These are phyloP conservation scores for Paulownia fortunei DNA, from an alignment of 257 asterid species.

Conservation along the genomic window DNA sequence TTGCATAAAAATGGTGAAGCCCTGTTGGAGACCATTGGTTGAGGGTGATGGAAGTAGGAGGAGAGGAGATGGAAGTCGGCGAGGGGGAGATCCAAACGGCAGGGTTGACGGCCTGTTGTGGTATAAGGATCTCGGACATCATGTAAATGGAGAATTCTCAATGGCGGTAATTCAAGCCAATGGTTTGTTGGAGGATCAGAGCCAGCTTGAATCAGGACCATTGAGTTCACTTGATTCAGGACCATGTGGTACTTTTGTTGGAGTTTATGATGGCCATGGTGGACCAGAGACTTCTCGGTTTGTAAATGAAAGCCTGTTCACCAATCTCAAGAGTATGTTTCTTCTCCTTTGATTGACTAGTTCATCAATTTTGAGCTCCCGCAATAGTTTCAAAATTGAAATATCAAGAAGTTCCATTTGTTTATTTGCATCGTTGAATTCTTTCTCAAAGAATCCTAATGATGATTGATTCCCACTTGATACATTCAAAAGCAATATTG, in stretches of 20 bases:
- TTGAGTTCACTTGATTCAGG: slow-evolving; percentile 73
- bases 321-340: slow-evolving; percentile 81
- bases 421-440: slow-evolving; percentile 11
- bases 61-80: slow-evolving; percentile 39
- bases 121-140: slow-evolving; percentile 87
- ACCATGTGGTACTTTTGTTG: slow-evolving; percentile 84
- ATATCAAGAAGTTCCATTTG: not conserved
- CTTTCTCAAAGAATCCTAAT: not conserved
- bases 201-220: slow-evolving; percentile 90
- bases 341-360: slow-evolving; percentile 14
- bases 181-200: slow-evolving; percentile 86
- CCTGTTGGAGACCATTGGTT: slow-evolving; percentile 82
- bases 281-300: slow-evolving; percentile 94
- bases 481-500: not conserved
- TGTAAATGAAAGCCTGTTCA: slow-evolving; percentile 67
- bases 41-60: slow-evolving; percentile 69
- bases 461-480: not conserved
- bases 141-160: slow-evolving; percentile 79
- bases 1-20: slow-evolving; percentile 66
- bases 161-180: slow-evolving; percentile 96
- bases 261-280: slow-evolving; percentile 99
- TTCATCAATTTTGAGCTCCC: slow-evolving; percentile 6
- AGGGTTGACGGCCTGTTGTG: slow-evolving; percentile 79
- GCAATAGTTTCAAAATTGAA: slow-evolving; percentile 2
- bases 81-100: slow-evolving; percentile 64